Conservation (phyloP, 208 protist species). For the Phytomonas francai region DNA sequence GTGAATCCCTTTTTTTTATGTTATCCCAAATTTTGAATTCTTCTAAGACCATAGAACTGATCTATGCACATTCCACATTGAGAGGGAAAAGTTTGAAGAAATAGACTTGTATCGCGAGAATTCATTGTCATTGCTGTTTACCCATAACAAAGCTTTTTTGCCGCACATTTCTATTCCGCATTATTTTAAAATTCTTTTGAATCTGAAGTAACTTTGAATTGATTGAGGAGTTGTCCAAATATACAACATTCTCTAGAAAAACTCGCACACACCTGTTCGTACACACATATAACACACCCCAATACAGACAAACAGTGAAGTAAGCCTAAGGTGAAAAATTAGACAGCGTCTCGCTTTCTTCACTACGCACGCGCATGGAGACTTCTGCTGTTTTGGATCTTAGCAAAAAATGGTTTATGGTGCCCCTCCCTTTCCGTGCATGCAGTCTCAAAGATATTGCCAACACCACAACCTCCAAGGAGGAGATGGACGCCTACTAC, state of each 20-base stretch:
- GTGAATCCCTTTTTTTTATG: neutral
- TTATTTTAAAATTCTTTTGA: constrained; percentile 10
- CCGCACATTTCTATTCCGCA: neutral
- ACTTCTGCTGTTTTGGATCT: constrained; percentile 49
- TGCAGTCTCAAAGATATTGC: constrained; percentile 87
- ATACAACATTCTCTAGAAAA: neutral
- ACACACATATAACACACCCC: constrained; percentile 3
- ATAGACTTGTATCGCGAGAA: constrained; percentile 1
- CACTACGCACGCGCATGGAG: constrained; percentile 7
- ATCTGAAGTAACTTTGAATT: constrained; percentile 1
- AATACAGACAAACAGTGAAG: neutral
- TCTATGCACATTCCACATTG: neutral
- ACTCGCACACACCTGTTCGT: neutral
- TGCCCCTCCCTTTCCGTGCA: constrained; percentile 55
- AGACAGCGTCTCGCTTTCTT: neutral
- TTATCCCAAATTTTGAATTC: constrained; percentile 1
- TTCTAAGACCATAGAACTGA: neutral
- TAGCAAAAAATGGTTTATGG: constrained; percentile 74
- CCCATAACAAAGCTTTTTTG: neutral
- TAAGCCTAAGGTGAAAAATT: neutral
- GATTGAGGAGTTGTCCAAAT: neutral
- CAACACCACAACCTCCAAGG: constrained; percentile 54
- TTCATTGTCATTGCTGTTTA: constrained; percentile 3
- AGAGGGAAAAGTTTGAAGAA: neutral
- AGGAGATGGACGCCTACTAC: constrained; percentile 78